Evolutionary conservation across 306 rosid species (phyloP), one percentile per base, ranked within the genome.

Genomic region (Potentilla sterilis): DNA sequence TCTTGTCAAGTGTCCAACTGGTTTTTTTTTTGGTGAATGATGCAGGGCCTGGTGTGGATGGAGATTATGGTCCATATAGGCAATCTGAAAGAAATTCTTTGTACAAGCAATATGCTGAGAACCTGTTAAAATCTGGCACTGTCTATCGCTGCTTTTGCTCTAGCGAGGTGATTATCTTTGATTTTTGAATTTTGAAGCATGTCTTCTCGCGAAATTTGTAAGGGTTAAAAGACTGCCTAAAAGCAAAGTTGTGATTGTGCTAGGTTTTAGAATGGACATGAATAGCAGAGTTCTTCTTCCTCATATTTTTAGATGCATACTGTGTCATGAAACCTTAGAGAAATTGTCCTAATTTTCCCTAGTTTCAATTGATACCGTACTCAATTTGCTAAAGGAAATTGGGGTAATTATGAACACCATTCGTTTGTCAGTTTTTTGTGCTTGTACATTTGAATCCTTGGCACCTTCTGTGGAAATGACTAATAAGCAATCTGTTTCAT

Each of bases 91-190:
- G 97, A 83, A 95, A 90, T 86, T 76, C 85, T 63, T 54, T 95
- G 82, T 92, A 95, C 86, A 90, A 90, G 76, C 86, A 89, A 70
- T 75, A 81, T 79, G 93, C 97, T 1, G 92, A 90, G 87, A 92
- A 88, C 66, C 97, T 92, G 61, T 79, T 82, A n/a, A 91, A 92
- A 58, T 77, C 96, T 3, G 93, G 89, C 70, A 80, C 86, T 24
- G 99, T 89, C 64, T 95, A 90, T 85, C 96, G 91, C 28, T 95
- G 99, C 87, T 92, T 95, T 74, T 95, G 99, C 82, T 86, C 97
- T 15, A 87, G 83, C 18, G 97, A 90, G 97, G 99, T 94, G 82
- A 67, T 80, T 54, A 19, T 57, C 68, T 54, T 10, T 22, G 14
- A 2, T 52, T 44, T 73, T 74, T 75, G 16, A 21, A 48, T 3